Evolutionary conservation across 768 basidiomycete genomes (phyloP).

Genomic region (Phanerodontia chrysosporium): DNA sequence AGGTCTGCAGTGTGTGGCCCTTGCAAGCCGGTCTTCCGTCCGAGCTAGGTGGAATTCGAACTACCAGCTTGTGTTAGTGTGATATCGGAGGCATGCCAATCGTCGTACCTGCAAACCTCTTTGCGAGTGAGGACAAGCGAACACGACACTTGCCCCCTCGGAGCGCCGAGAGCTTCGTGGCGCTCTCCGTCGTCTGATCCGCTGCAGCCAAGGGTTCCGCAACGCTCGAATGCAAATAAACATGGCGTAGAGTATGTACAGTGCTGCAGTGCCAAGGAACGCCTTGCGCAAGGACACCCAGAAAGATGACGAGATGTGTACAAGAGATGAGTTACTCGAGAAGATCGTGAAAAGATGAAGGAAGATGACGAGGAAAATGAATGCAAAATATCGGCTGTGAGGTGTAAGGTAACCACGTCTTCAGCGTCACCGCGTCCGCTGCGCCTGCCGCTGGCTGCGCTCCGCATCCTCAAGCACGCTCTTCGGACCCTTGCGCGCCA

Average conservation of each 20-base stretch:
- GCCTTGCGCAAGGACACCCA: background rate
- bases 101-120: no score
- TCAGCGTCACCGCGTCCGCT: background rate
- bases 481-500: conserved; percentile 75
- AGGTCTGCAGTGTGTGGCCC: no score
- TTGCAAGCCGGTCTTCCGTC: no score
- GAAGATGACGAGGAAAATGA: background rate
- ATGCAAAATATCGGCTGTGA: background rate
- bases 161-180: background rate
- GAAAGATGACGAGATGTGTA: background rate
- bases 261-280: background rate
- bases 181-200: background rate
- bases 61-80: no score
- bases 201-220: background rate
- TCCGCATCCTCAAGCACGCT: conserved; percentile 52
- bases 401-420: no score
- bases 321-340: background rate
- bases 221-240: background rate
- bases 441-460: conserved; percentile 13
- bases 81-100: no score
- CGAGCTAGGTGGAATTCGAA: no score
- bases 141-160: no score
- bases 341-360: background rate
- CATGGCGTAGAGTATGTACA: background rate
- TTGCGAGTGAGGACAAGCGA: no score